Evolutionary conservation across 2,329 filamentous ascomycete genomes (phyloP).

Genomic region (Hypoxylon sp.): DNA sequence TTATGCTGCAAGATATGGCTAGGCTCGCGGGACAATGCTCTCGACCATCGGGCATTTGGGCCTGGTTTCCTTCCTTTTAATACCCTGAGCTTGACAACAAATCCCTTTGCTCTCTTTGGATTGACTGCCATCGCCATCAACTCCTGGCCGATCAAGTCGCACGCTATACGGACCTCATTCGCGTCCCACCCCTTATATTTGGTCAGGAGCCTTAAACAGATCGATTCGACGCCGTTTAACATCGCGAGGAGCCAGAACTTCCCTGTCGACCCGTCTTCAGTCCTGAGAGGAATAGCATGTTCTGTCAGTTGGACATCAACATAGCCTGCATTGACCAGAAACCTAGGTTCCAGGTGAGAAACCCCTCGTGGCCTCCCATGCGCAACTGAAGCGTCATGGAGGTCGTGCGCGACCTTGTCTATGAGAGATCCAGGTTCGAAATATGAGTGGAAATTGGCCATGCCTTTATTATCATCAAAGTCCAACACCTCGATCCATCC

Average conservation of each 20-base stretch:
- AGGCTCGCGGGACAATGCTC: constrained; percentile 44
- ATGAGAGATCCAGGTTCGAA: constrained; percentile 63
- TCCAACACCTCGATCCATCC: constrained; percentile 70
- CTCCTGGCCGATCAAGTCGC: constrained; percentile 63
- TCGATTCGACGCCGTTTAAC: constrained; percentile 65
- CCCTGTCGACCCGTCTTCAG: constrained; percentile 61
- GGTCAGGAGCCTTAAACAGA: constrained; percentile 64
- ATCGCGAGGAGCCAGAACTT: constrained; percentile 68
- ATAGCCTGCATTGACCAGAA: constrained; percentile 64
- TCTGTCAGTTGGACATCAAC: constrained; percentile 64
- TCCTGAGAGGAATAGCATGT: constrained; percentile 63
- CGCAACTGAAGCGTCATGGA: constrained; percentile 59
- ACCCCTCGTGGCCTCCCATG: constrained; percentile 62
- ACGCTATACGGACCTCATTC: constrained; percentile 61
- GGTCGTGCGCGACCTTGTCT: constrained; percentile 57
- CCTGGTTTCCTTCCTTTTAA: constrained; percentile 65
- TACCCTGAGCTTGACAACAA: constrained; percentile 63
- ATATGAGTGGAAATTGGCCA: constrained; percentile 54
- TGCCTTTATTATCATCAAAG: constrained; percentile 62
- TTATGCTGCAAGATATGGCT: constrained; percentile 44
- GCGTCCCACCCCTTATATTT: constrained; percentile 66
- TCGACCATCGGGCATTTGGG: constrained; percentile 49
- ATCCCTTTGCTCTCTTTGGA: constrained; percentile 57
- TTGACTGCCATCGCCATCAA: constrained; percentile 64
- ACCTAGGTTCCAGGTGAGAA: constrained; percentile 60